Conservation (phyloP, 1,284 basidiomycete species). For the Apiotrichum montevideense region DNA sequence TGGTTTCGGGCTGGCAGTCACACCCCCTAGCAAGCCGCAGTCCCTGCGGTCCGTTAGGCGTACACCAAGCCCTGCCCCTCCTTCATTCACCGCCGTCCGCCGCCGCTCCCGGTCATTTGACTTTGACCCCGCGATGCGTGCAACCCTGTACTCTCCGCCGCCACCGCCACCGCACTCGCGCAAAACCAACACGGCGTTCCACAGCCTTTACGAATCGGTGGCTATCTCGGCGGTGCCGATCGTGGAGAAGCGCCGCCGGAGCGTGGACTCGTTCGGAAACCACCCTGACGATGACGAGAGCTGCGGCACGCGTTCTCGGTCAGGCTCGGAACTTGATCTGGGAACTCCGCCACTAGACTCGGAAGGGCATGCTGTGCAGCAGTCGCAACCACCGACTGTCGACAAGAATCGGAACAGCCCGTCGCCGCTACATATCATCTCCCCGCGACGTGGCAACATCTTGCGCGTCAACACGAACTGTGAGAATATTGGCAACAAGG, state of each 20-base stretch:
- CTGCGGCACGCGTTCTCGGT: slow-evolving; percentile 5
- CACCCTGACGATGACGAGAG: background rate
- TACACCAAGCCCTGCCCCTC: background rate
- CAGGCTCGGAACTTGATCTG: slow-evolving; percentile 12
- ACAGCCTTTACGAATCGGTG: background rate
- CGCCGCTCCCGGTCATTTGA: slow-evolving; percentile 7
- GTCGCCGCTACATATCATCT: no score
- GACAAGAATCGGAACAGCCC: no score
- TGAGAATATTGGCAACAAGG: no score
- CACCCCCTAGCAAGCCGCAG: background rate
- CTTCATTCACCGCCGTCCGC: background rate
- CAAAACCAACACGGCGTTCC: background rate
- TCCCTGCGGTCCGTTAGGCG: background rate
- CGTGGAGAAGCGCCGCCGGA: slow-evolving; percentile 1
- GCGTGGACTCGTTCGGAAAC: slow-evolving; percentile 14
- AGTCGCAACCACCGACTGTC: no score
- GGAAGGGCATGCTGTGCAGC: background rate
- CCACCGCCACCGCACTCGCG: slow-evolving; percentile 9
- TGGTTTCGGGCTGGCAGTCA: background rate
- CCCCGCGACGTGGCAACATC: no score
- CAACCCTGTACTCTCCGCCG: slow-evolving; percentile 10
- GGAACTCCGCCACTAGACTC: slow-evolving; percentile 8
- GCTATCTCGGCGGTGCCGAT: background rate
- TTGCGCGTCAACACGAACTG: no score
- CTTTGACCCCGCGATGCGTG: slow-evolving; percentile 4